Conservation (phyloP, 768 basidiomycete species). For the Lyophyllum atratum region DNA sequence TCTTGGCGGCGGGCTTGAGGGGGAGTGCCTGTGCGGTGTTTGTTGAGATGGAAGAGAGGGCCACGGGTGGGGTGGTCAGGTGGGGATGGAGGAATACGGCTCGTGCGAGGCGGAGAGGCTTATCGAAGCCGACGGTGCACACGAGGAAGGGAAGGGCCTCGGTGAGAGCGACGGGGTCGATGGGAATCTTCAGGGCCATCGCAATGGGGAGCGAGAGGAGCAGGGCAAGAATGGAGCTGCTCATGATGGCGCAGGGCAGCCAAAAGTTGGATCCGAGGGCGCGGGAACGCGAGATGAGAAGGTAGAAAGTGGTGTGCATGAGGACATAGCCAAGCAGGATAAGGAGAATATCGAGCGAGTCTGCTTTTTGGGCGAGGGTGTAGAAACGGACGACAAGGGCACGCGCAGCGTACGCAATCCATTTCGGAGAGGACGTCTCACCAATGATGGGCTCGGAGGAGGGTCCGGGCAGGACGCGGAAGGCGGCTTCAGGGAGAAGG, state of each 20-base stretch:
- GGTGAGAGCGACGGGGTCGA: slow-evolving; percentile 91
- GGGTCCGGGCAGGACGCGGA: slow-evolving; percentile 20
- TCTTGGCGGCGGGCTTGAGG: slow-evolving; percentile 77
- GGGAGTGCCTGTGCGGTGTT: slow-evolving; percentile 34
- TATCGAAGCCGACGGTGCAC: slow-evolving; percentile 97
- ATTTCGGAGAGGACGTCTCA: slow-evolving; percentile 79
- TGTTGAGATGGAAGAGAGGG: slow-evolving; percentile 28
- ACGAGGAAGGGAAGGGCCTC: slow-evolving; percentile 98
- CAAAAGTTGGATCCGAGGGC: slow-evolving; percentile 72
- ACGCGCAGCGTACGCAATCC: slow-evolving; percentile 84
- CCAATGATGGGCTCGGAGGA: slow-evolving; percentile 39
- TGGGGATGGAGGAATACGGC: slow-evolving; percentile 88
- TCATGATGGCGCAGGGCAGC: slow-evolving; percentile 69
- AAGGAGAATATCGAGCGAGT: slow-evolving; percentile 93
- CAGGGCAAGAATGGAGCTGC: slow-evolving; percentile 81
- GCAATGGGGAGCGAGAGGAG: slow-evolving; percentile 82
- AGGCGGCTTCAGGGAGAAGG: slow-evolving; percentile 23
- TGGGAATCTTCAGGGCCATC: slow-evolving; percentile 72
- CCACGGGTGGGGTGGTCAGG: slow-evolving; percentile 40
- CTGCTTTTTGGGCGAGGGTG: slow-evolving; percentile 67
- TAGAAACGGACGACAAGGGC: slow-evolving; percentile 25
- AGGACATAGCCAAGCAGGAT: slow-evolving; percentile 92
- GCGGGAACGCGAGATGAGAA: slow-evolving; percentile 86
- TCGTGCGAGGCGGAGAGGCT: slow-evolving; percentile 88
- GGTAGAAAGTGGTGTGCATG: slow-evolving; percentile 95